Evolutionary conservation across 208 protist genomes (phyloP), one percentile per base, ranked within the genome.

Genomic region (Crithidia bombi): DNA sequence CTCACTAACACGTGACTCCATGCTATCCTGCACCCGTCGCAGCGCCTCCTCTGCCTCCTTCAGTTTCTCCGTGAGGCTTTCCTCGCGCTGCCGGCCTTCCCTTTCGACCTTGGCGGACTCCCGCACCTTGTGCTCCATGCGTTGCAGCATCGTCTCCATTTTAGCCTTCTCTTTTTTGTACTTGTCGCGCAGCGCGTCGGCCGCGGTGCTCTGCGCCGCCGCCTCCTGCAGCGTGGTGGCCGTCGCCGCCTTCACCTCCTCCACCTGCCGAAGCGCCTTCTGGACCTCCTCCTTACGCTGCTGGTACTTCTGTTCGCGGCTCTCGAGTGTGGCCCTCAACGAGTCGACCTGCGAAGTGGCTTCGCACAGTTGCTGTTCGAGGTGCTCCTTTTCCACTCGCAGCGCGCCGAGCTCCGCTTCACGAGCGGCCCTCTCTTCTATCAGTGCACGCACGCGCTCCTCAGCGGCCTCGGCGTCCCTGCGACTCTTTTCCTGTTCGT

Each of bases 131-230:
- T 80, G 78, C 63, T 86, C 79, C 43, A 87, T 73, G 54, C 84
- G 78, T 43, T 79, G 44, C 43, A 83, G 61, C 35, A 88, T 62
- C 35, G 54, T 62, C 58, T 87, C 85, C 80, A 90, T 90, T 66
- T 86, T 85, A 9, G 75, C 51, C 54, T 78, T 78, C 46, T 90
- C 85, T 52, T 83, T 82, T 66, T 83, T 85, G 77, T 87, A 89
- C 47, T 79, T 81, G 15, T 78, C 79, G 0, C 73, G 67, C 26
- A 94, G 56, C n/a, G 63, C 62, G 33, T 66, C 58, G 43, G 86
- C 81, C 2, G 75, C 75, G n/a, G 73, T 46, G 21, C 61, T 76
- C 75, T 85, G 64, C 36, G 62, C 67, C 49, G 69, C 73, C 54
- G 84, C 69, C 51, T 74, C 17, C 56, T 72, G 66, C 30, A 75